These are phyloP conservation scores for Aegle marmelos DNA, from an alignment of 345 rosid genomes.

Conservation along the genomic window DNA sequence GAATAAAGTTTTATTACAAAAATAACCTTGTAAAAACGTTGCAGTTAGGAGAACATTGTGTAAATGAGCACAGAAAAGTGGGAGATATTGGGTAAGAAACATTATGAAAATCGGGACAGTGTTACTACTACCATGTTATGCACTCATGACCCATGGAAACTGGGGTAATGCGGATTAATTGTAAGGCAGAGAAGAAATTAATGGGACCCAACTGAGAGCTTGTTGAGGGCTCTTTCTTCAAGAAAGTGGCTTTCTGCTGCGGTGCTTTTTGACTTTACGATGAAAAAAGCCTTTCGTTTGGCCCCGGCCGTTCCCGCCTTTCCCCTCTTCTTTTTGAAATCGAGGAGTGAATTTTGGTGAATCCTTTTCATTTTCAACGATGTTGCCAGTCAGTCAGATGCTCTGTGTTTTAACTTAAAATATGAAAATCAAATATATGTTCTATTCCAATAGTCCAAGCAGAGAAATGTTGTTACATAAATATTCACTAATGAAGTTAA, in stretches of 20 bases:
- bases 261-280: slow-evolving; percentile 9
- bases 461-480: too few species aligned
- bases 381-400: background rate
- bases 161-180: background rate
- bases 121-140: too few species aligned
- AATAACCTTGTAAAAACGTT: background rate
- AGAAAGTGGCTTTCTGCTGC: slow-evolving; percentile 1
- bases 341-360: background rate
- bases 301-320: slow-evolving; percentile 6
- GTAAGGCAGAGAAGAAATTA: background rate
- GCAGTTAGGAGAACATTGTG: background rate
- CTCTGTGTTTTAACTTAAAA: too few species aligned
- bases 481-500: too few species aligned
- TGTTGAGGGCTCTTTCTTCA: slow-evolving; percentile 4
- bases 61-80: background rate
- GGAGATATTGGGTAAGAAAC: background rate
- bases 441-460: too few species aligned
- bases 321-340: background rate
- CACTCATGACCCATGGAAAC: background rate
- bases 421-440: too few species aligned
- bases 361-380: background rate
- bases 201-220: background rate
- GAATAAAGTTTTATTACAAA: background rate
- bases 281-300: background rate
- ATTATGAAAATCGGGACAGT: too few species aligned